Evolutionary conservation across 31 red algal species (phyloP), one percentile per base, ranked within the genome.

Genomic region (Asparagopsis taxiformis): DNA sequence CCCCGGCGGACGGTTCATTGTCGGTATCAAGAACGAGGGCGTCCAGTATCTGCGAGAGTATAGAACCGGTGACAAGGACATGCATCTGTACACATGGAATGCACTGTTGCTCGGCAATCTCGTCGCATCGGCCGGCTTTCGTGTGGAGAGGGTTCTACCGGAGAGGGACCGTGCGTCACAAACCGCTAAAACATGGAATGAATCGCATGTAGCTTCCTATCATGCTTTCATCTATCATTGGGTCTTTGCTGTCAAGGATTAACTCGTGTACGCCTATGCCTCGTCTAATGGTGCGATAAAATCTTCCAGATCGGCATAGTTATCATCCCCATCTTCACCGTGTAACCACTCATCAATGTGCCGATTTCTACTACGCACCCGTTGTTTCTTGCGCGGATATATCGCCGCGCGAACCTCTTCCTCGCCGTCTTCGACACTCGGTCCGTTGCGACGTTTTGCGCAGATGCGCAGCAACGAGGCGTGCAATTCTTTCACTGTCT

Each of bases 241-340:
- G 3, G 31, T 50, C 31, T 19, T 4, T 1, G 63, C 22, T 10
- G 31, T 16, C 3, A 8, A 31, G 11, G 10, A 1, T 34, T 3
- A 17, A 8, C 17, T 19, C 37, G 16, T 10, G 33, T 75, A 75
- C 23, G 29, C 33, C 29, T 75, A 31, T 7, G 36, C 52, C 23
- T 34, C 79, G 23, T 87, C 70, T 25, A 73, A 34, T 10, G 67
- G 68, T 9, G 77, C 82, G 21, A 87, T 73, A 51, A 87, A 87
- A 51, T 87, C 82, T 28, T 87, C 82, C 28, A 87, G 67, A 38
- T 87, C 82, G 16, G 71, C 82, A 23, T 55, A 87, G 51, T 77
- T 77, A 31, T 87, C 82, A 72, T 78, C 73, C 13, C 82, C 82
- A 43, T 30, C 16, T 62, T 87, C 82, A 19, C 77, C 71, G 7